Conservation (phyloP, 1,139 yeast genomes). For the Candida glucosophila region DNA sequence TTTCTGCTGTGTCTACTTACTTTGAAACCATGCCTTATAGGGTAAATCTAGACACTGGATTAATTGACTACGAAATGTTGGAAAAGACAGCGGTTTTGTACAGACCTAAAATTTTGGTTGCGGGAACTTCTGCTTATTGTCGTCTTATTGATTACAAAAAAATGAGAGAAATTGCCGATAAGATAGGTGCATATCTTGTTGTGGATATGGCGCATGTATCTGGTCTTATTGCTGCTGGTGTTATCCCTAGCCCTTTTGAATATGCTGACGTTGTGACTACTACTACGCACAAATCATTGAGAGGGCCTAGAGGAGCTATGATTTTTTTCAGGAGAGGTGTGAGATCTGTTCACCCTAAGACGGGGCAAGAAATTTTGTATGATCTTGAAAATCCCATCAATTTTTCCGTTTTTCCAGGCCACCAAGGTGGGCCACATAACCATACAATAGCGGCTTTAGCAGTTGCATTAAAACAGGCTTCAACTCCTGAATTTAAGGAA, state of each 20-base stretch:
- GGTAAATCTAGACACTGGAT: constrained; percentile 82
- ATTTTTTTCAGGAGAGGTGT: constrained; percentile 97
- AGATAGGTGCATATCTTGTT: constrained; percentile 90
- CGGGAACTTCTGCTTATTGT: constrained; percentile 97
- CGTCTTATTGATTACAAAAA: constrained; percentile 90
- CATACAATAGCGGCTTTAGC: constrained; percentile 97
- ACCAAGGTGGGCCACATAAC: constrained; percentile 99
- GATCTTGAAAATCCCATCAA: constrained; percentile 93
- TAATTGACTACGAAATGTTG: constrained; percentile 90
- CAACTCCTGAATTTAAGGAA: constrained; percentile 82
- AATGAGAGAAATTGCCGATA: constrained; percentile 95
- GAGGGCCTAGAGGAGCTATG: constrained; percentile 99
- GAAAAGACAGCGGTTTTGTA: constrained; percentile 82
- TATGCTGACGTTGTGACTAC: constrained; percentile 97
- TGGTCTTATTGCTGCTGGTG: constrained; percentile 94
- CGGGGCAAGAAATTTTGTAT: constrained; percentile 81
- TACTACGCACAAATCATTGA: constrained; percentile 93
- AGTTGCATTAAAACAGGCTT: constrained; percentile 91
- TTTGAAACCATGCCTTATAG: constrained; percentile 99
- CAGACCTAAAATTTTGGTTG: constrained; percentile 93
- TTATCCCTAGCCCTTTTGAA: constrained; percentile 91
- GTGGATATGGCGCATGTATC: constrained; percentile 99
- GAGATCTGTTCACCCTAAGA: constrained; percentile 79
- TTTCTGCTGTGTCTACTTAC: constrained; percentile 91
- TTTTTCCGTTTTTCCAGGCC: constrained; percentile 99